Evolutionary conservation across 768 basidiomycete species (phyloP).

Genomic region (Tulasnella sp.): DNA sequence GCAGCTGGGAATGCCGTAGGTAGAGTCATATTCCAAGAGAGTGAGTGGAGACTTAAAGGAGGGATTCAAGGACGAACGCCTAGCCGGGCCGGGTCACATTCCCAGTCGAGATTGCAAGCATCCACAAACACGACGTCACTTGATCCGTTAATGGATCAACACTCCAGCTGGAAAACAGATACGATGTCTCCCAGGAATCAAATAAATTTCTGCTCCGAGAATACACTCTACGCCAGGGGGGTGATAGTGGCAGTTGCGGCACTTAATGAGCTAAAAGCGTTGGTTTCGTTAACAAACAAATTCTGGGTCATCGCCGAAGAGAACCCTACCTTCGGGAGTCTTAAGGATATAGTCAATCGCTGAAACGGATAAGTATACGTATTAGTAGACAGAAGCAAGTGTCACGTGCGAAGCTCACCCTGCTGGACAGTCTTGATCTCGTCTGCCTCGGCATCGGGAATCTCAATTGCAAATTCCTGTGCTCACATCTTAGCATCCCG

Average conservation of each 20-base stretch:
- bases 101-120: conserved; percentile 17
- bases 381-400: neutral
- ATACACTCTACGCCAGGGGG: neutral
- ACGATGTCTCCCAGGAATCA: neutral
- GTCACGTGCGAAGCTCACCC: conserved; percentile 49
- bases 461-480: conserved; percentile 96
- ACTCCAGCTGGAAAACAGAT: neutral
- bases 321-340: conserved; percentile 72
- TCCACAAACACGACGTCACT: neutral
- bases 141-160: neutral
- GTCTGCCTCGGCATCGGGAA: conserved; percentile 95
- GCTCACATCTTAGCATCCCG: neutral
- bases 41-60: neutral
- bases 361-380: conserved; percentile 34
- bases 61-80: neutral
- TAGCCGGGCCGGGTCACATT: neutral
- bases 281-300: neutral
- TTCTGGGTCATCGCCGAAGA: neutral
- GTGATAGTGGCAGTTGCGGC: neutral
- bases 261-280: conserved; percentile 48
- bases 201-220: neutral
- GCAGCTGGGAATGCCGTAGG: neutral
- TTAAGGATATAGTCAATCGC: conserved; percentile 94
- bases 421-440: conserved; percentile 87
- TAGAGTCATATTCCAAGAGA: neutral